phyloP scores from a whole-genome alignment of 2,329 filamentous ascomycete genomes.

The Trichoderma polysporum region DNA sequence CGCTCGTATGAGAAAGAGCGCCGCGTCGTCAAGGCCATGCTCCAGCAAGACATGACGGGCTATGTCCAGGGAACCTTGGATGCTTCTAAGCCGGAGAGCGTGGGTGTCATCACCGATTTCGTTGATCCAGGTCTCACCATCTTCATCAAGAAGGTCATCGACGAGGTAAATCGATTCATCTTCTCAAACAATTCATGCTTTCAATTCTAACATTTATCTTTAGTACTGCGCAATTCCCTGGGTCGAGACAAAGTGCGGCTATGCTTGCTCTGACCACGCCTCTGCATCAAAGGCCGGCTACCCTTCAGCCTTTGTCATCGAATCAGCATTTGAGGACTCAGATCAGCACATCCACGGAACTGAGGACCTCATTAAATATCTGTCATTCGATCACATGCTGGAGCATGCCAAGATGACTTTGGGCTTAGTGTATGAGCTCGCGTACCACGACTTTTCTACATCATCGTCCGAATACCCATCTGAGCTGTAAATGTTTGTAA shows the following conservation, averaged over 20 bases:
- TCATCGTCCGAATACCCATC: slow-evolving; percentile 28
- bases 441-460: slow-evolving; percentile 64
- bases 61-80: slow-evolving; percentile 81
- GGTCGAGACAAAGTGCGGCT: slow-evolving; percentile 84
- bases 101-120: slow-evolving; percentile 90
- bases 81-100: slow-evolving; percentile 76
- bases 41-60: slow-evolving; percentile 98
- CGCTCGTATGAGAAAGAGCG: slow-evolving; percentile 69
- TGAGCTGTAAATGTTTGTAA: background rate
- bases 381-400: slow-evolving; percentile 87
- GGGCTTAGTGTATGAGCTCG: slow-evolving; percentile 80
- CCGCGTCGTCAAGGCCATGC: slow-evolving; percentile 87
- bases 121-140: slow-evolving; percentile 79
- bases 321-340: slow-evolving; percentile 65
- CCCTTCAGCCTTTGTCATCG: slow-evolving; percentile 73
- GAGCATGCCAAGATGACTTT: slow-evolving; percentile 85
- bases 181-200: background rate
- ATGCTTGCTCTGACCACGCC: slow-evolving; percentile 76
- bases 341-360: slow-evolving; percentile 70
- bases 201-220: background rate
- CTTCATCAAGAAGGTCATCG: slow-evolving; percentile 89
- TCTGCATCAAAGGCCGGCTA: slow-evolving; percentile 73
- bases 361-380: slow-evolving; percentile 67
- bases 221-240: slow-evolving; percentile 87
- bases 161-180: slow-evolving; percentile 38